Base-by-base conservation (phyloP, 352 stramenopile species). In the Phytophthora lateralis region DNA sequence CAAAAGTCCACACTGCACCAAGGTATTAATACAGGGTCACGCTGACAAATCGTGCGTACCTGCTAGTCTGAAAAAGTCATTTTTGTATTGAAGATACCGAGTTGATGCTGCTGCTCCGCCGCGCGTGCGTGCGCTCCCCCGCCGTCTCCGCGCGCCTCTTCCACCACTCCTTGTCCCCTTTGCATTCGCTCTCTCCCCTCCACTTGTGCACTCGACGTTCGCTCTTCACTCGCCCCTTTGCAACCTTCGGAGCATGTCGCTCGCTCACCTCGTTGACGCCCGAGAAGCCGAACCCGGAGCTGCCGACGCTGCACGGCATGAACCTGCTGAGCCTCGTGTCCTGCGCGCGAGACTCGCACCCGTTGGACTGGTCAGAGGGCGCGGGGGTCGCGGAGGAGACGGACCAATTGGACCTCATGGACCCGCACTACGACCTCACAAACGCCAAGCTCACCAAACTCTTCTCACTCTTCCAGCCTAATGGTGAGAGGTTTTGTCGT, bases 381-480 rank as follows among this genome's bases (percentile, higher is more conserved):
- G 43, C 48, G 4, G 50, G 27, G 0, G 67, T 56, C n/a, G 71
- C 72, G 6, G 63, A 71, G 10, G 59, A 75, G 5, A 64, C 70
- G 11, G 76, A 90, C 3, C 75, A 88, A 55, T 61, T 75, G 18
- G 85, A 84, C 48, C 71, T 95, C 14, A 88, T 91, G 80, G 86
- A 95, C 26, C 84, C 86, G 35, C 90, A 91, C 63, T 93, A 93
- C 49, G 86, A 95, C 41, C 82, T 95, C 48, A 95, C 82, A 15
- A 88, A 71, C 7, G 74, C 72, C 49, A 90, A 89, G 46, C 71
- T 93, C 27, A 75, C 69, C 6, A 85, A 88, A 29, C 71, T 93
- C 47, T 93, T 93, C 46, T 78, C 73, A 20, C 64, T 78, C 20
- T 91, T 91, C 50, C 47, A 81, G 4, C 82, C 80, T 3, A 82